phyloP scores from a whole-genome alignment of 2,329 filamentous ascomycete species.

The Diaporthe nobilis region DNA sequence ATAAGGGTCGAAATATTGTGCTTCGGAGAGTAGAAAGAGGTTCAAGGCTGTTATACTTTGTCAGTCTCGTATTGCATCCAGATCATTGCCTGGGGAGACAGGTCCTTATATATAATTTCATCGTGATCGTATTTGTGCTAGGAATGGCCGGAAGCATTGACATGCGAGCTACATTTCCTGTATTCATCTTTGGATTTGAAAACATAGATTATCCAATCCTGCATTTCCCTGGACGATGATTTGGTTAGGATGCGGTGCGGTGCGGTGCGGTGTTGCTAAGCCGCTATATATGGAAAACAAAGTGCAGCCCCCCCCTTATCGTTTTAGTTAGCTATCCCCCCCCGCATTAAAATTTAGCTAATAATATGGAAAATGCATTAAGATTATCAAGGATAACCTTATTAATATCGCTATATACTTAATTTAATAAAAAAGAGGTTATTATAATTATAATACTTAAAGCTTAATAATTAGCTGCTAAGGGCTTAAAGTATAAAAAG shows the following conservation, averaged over 20 bases:
- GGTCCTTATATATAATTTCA: not conserved
- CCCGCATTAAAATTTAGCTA: too few species aligned
- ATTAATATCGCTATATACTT: too few species aligned
- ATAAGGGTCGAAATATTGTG: not conserved
- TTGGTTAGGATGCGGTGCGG: not conserved
- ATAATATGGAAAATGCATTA: too few species aligned
- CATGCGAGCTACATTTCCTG: not conserved
- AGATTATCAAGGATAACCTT: too few species aligned
- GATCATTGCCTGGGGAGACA: not conserved
- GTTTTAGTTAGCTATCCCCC: too few species aligned
- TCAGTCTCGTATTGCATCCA: not conserved
- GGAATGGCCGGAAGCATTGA: not conserved
- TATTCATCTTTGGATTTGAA: not conserved
- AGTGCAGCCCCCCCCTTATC: too few species aligned
- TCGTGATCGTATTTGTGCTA: not conserved
- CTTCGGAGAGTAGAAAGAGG: not conserved
- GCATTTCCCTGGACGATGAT: not conserved
- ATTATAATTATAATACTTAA: too few species aligned
- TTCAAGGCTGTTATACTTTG: not conserved
- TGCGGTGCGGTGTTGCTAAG: slow-evolving; percentile 8
- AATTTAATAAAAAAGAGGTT: too few species aligned
- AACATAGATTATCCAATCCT: not conserved
- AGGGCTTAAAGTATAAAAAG: too few species aligned
- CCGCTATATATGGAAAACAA: not conserved
- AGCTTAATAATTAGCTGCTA: too few species aligned